phyloP scores from a whole-genome alignment of 192 early-diverging fungal species.

The Mortierella claussenii region DNA sequence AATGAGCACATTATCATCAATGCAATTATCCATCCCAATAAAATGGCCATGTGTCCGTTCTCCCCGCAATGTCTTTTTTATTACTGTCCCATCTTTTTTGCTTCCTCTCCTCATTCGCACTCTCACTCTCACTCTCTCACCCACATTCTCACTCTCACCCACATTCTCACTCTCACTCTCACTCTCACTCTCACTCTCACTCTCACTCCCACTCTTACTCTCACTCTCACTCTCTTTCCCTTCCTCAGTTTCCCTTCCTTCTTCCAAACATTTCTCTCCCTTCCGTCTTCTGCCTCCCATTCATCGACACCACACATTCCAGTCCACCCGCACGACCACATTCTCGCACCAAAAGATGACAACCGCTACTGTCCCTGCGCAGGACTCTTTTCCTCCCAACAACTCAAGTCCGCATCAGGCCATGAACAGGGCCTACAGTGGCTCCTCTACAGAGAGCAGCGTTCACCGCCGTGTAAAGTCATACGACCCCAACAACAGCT shows the following conservation, averaged over 20 bases:
- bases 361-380: conserved; percentile 5
- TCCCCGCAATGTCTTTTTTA: conserved; percentile 12
- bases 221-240: conserved; percentile 4
- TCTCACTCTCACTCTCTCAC: background rate
- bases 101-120: background rate
- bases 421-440: conserved; percentile 24
- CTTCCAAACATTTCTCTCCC: background rate
- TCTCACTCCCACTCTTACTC: background rate
- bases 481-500: background rate
- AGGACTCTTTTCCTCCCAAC: conserved; percentile 10
- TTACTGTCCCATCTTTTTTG: background rate
- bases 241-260: background rate
- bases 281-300: background rate
- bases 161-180: background rate
- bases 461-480: no score
- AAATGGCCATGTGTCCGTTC: background rate
- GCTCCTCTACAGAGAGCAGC: conserved; percentile 17
- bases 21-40: no score
- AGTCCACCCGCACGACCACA: background rate
- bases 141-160: background rate
- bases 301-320: background rate
- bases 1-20: background rate
- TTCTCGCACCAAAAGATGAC: conserved; percentile 15
- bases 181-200: conserved; percentile 1
- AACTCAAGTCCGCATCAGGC: conserved; percentile 7